A percentile compares a stretch with the other conserved stretches of the same genome.
Conservation (phyloP, 2,329 filamentous ascomycete species). For the Sporothrix euskadiensis region DNA sequence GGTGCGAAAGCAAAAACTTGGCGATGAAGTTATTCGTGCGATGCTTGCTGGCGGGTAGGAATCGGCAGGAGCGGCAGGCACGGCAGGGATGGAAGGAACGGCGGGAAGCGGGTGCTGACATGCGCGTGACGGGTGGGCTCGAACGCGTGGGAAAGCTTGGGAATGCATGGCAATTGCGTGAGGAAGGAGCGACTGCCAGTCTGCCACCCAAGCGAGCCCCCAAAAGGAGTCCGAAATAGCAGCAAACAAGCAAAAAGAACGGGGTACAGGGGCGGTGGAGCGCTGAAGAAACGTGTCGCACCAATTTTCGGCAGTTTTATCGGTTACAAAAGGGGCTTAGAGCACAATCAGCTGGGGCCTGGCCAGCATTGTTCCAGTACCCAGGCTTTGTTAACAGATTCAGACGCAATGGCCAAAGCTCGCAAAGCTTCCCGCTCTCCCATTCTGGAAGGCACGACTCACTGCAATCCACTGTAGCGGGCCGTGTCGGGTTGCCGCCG, state of each 20-base stretch:
- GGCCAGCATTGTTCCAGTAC: neutral
- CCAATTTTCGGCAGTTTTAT: neutral
- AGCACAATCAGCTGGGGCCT: neutral
- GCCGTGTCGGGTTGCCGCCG: neutral
- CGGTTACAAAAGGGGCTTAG: neutral
- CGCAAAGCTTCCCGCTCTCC: neutral
- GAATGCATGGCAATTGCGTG: neutral
- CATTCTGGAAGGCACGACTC: neutral
- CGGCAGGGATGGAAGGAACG: neutral
- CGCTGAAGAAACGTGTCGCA: neutral
- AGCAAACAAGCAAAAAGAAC: neutral
- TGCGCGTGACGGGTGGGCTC: neutral
- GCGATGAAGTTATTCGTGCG: neutral
- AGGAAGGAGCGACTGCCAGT: neutral
- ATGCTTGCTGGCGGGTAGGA: conserved; percentile 12
- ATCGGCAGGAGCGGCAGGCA: neutral
- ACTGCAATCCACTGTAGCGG: neutral
- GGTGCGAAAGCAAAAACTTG: neutral
- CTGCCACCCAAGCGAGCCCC: neutral
- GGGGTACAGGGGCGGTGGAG: neutral
- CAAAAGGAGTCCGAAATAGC: neutral
- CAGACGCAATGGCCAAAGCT: neutral
- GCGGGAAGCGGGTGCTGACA: neutral
- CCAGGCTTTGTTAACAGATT: neutral
- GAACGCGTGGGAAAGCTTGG: neutral